Conservation (phyloP, 176 grass and related monocot genomes). For the Phragmites australis region DNA sequence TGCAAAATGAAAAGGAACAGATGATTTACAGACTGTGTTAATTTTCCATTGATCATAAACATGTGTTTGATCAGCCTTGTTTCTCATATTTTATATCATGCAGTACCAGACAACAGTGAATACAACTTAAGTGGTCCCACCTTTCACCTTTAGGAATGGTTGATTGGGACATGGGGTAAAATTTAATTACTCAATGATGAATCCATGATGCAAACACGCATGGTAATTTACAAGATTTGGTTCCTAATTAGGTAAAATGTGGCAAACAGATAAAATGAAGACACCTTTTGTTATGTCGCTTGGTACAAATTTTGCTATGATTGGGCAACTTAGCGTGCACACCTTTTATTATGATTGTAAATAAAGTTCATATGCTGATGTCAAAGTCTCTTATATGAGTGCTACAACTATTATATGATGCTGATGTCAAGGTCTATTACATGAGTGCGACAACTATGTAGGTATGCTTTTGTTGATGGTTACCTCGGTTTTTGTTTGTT, state of each 20-base stretch:
- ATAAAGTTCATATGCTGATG: slow-evolving; percentile 11
- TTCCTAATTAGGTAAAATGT: slow-evolving; percentile 2
- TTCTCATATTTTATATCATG: background rate
- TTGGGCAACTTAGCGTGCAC: background rate
- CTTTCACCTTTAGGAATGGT: background rate
- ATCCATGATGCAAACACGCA: slow-evolving; percentile 3
- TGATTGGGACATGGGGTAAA: background rate
- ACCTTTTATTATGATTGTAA: slow-evolving; percentile 1
- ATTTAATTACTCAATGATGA: background rate
- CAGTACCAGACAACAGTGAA: background rate
- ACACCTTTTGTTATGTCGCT: background rate
- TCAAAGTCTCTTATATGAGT: background rate
- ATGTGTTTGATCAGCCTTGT: background rate
- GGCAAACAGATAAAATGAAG: background rate
- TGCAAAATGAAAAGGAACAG: background rate
- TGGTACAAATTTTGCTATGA: background rate
- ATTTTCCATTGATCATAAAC: background rate
- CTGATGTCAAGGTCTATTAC: slow-evolving; percentile 14
- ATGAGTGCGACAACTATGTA: background rate
- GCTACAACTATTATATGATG: background rate
- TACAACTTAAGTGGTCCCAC: background rate
- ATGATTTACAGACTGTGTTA: background rate
- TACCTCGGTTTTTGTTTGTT: background rate
- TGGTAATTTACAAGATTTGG: background rate
- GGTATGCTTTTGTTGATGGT: slow-evolving; percentile 18